Evolutionary conservation across 352 stramenopile species (phyloP), one percentile per base, ranked within the genome.

Genomic region (Phytophthora pini): DNA sequence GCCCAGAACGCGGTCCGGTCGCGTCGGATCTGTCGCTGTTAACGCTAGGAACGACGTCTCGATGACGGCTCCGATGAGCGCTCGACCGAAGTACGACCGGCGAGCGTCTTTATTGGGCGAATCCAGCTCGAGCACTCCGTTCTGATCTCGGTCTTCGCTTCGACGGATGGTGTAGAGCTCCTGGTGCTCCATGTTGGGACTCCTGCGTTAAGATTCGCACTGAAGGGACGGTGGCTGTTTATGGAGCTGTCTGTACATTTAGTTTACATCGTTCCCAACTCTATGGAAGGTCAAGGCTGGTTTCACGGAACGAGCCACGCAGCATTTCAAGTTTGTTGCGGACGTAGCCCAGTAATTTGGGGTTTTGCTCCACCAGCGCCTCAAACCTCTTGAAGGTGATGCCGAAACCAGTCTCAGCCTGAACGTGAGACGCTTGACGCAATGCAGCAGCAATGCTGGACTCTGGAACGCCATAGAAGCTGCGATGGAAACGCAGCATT

Each of bases 41-140:
- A 94, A 72, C 9, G 84, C 78, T 26, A 94, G 57, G 59, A 86
- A 79, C 5, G 80, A 88, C 11, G 87, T 92, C 67, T 94, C 87
- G 38, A 94, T 91, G 5, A 93, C 63, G 9, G 76, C 53, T 36
- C 76, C 79, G 1, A 90, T 48, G 39, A 86, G 65, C 27, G 79
- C 55, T 24, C 77, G 71, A 20, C 84, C 87, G 56, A 92, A 94
- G 61, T 90, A 84, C 40, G 53, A 69, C 52, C 84, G 82, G 41
- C 86, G 84, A 44, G 73, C 73, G 31, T 80, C 75, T 46, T 82
- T 76, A 48, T 79, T 80, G 15, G 87, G 87, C 27, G 79, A 72
- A 9, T 90, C 80, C 13, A 94, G 57, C 55, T 93, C 84, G 5
- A 68, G 50, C 24, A 93, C 71, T 22, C 77, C 76, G 27, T 67